These are phyloP conservation scores for Babesia sp. DNA, from an alignment of 169 alveolate genomes.

Conservation along the genomic window DNA sequence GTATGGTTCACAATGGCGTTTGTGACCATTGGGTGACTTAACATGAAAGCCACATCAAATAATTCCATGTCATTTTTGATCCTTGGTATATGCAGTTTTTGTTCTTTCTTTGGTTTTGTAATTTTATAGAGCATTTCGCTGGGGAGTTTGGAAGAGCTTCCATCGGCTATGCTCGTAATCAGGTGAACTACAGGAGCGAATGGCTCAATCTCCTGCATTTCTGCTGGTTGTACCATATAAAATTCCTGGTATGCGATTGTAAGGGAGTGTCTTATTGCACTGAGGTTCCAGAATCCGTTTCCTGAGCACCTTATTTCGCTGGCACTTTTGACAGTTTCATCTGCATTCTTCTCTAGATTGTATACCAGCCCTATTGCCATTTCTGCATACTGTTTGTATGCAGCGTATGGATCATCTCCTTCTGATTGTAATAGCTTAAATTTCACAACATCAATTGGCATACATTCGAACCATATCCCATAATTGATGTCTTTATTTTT, in stretches of 20 bases:
- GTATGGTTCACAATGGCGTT: conserved; percentile 22
- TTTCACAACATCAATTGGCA: background rate
- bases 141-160: conserved; percentile 38
- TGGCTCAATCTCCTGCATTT: conserved; percentile 53
- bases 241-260: conserved; percentile 53
- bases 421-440: background rate
- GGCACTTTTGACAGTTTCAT: conserved; percentile 27
- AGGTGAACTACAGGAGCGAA: conserved; percentile 30
- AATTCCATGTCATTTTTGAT: conserved; percentile 60
- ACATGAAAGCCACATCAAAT: conserved; percentile 52
- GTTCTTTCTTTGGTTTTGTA: conserved; percentile 16
- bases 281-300: conserved; percentile 32
- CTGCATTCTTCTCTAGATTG: conserved; percentile 34
- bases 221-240: conserved; percentile 17
- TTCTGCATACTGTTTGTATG: conserved; percentile 12
- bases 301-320: conserved; percentile 25
- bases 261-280: conserved; percentile 57
- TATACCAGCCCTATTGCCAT: conserved; percentile 13
- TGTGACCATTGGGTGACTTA: conserved; percentile 48
- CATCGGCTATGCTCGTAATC: conserved; percentile 18
- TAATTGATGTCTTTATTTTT: conserved; percentile 22
- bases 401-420: conserved; percentile 1
- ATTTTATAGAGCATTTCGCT: conserved; percentile 24
- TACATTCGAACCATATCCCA: conserved; percentile 10
- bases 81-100: background rate